Conservation (phyloP, 2,329 filamentous ascomycete species). For the Rutstroemia sydowiana region DNA sequence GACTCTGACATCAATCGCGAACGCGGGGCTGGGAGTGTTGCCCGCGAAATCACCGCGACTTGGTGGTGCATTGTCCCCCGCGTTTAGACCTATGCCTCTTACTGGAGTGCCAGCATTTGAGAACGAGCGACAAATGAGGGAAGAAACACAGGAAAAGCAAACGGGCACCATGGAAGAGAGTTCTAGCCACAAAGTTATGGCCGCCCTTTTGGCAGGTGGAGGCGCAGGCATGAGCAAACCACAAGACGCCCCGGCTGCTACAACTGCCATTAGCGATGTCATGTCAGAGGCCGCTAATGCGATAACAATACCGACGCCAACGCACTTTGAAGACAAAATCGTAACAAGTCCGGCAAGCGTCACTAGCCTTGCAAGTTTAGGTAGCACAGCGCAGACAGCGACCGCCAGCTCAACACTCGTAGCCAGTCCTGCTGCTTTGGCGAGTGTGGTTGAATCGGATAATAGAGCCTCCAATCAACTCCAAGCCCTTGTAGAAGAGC, state of each 20-base stretch:
- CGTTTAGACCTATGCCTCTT: conserved; percentile 35
- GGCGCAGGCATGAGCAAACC: conserved; percentile 49
- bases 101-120: conserved; percentile 48
- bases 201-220: conserved; percentile 46
- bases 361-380: conserved; percentile 28
- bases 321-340: conserved; percentile 26
- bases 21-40: conserved; percentile 25
- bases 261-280: conserved; percentile 26
- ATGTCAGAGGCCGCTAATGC: conserved; percentile 26
- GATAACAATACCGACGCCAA: conserved; percentile 25
- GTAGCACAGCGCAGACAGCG: conserved; percentile 27
- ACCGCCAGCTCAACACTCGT: conserved; percentile 28
- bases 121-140: conserved; percentile 44
- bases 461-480: conserved; percentile 18
- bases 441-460: conserved; percentile 22
- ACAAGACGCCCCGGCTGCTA: conserved; percentile 39
- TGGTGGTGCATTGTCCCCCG: conserved; percentile 28
- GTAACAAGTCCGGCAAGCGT: conserved; percentile 29
- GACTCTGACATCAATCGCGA: conserved; percentile 22
- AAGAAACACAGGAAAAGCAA: conserved; percentile 37
- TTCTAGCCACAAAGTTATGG: conserved; percentile 45
- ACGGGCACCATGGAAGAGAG: conserved; percentile 41
- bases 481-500: conserved; percentile 22
- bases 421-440: conserved; percentile 26
- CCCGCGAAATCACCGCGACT: conserved; percentile 29